Percentiles rank a stretch among this genome's conserved stretches.
Evolutionary conservation across 1,139 yeast genomes (phyloP).

Genomic region (Geotrichum bryndzae): DNA sequence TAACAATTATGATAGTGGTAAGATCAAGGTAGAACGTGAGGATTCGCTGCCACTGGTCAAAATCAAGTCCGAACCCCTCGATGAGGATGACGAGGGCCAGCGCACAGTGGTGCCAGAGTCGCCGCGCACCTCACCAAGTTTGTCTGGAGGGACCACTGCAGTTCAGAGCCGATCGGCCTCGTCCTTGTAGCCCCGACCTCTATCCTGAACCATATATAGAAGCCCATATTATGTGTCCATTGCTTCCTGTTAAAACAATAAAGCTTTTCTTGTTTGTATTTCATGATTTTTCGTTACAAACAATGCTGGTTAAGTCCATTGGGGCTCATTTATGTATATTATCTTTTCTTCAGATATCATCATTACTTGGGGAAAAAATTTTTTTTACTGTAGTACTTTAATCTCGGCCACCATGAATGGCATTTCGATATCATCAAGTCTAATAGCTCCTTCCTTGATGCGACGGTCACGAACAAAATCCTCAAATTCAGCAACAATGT

Average conservation of each 20-base stretch:
- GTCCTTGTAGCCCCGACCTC: not conserved
- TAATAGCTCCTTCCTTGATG: not conserved
- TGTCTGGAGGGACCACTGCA: not conserved
- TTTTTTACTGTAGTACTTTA: not conserved
- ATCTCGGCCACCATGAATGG: not conserved
- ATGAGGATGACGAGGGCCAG: not conserved
- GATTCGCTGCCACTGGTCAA: not conserved
- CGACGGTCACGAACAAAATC: not conserved
- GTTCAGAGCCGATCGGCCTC: not conserved
- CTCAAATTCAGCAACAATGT: constrained; percentile 53
- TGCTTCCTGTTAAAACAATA: not conserved
- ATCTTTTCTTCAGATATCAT: not conserved
- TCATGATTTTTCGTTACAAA: not conserved
- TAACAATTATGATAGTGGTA: no score
- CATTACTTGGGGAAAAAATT: not conserved
- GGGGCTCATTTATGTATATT: not conserved
- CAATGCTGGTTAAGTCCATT: not conserved
- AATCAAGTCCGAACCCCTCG: not conserved
- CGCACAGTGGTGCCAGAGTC: not conserved
- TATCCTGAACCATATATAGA: not conserved
- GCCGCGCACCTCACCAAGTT: not conserved
- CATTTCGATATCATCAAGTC: not conserved
- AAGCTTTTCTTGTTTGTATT: not conserved
- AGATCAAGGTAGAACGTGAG: not conserved
- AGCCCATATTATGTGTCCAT: no score